Percentiles rank a stretch among this genome's conserved stretches.
phyloP scores from a whole-genome alignment of 2,329 filamentous ascomycete species.

The Nigrospora oryzae region DNA sequence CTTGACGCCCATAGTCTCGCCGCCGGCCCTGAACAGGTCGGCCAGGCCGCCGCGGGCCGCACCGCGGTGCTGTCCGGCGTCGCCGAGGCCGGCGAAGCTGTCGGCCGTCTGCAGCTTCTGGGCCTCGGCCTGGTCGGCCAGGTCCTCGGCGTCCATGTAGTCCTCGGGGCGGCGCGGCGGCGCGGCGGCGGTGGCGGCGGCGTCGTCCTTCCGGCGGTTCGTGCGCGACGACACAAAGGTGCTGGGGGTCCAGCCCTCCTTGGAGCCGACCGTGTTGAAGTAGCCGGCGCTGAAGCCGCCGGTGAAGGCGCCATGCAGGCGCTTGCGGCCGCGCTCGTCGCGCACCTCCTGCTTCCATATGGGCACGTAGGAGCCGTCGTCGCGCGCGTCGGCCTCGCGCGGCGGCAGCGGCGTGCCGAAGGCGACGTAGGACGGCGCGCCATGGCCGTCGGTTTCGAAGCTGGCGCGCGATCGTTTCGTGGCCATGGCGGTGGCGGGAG shows the following conservation, averaged over 20 bases:
- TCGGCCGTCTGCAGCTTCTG: conserved; percentile 64
- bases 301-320: conserved; percentile 92
- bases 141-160: conserved; percentile 97
- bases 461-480: conserved; percentile 70
- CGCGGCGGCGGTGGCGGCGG: background rate
- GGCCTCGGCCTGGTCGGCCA: conserved; percentile 76
- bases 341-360: conserved; percentile 98
- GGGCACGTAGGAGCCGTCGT: conserved; percentile 87
- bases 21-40: conserved; percentile 62
- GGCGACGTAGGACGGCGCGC: conserved; percentile 61
- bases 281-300: conserved; percentile 97
- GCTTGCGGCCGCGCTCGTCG: conserved; percentile 83
- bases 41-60: conserved; percentile 38
- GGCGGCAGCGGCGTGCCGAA: conserved; percentile 83
- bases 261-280: conserved; percentile 96
- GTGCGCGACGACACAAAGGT: conserved; percentile 85
- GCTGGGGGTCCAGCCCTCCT: conserved; percentile 93
- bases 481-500: conserved; percentile 45
- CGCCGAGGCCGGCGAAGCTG: conserved; percentile 67
- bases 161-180: conserved; percentile 62
- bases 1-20: conserved; percentile 81
- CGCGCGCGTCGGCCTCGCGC: conserved; percentile 64
- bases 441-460: conserved; percentile 67
- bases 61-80: conserved; percentile 29
- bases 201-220: conserved; percentile 60